Conservation (phyloP, 371 early-diverging fungal species). For the Cokeromyces recurvatus region DNA sequence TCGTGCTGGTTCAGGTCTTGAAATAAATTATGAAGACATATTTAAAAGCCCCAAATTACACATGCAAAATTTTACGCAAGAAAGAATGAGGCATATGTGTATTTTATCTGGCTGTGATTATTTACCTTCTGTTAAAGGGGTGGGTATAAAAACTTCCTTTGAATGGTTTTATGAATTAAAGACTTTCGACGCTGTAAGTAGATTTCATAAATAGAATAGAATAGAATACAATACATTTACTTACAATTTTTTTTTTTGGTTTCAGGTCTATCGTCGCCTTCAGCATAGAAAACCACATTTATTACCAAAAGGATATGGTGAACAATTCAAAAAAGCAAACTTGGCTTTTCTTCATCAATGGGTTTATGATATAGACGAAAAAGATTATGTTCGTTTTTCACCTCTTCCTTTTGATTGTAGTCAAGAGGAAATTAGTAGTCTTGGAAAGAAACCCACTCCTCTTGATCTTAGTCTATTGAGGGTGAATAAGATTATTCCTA, state of each 20-base stretch:
- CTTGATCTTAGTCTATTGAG: neutral
- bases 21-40: constrained; percentile 1
- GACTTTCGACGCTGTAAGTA: too few species aligned
- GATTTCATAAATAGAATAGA: too few species aligned
- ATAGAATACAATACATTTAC: too few species aligned
- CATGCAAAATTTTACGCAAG: neutral
- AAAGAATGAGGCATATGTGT: constrained; percentile 53
- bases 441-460: constrained; percentile 7
- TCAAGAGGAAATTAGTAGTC: constrained; percentile 3
- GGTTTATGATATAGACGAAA: constrained; percentile 64
- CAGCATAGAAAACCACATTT: neutral
- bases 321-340: constrained; percentile 65
- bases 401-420: constrained; percentile 36
- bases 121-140: constrained; percentile 72
- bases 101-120: constrained; percentile 97
- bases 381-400: constrained; percentile 50
- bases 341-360: constrained; percentile 76
- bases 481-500: neutral
- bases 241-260: too few species aligned
- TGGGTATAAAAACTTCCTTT: constrained; percentile 84
- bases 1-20: constrained; percentile 48
- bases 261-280: too few species aligned
- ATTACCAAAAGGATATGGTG: constrained; percentile 42
- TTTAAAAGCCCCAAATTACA: neutral
- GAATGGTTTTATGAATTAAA: neutral